Evolutionary conservation across 306 rosid genomes (phyloP).

Genomic region (Neltuma alba): DNA sequence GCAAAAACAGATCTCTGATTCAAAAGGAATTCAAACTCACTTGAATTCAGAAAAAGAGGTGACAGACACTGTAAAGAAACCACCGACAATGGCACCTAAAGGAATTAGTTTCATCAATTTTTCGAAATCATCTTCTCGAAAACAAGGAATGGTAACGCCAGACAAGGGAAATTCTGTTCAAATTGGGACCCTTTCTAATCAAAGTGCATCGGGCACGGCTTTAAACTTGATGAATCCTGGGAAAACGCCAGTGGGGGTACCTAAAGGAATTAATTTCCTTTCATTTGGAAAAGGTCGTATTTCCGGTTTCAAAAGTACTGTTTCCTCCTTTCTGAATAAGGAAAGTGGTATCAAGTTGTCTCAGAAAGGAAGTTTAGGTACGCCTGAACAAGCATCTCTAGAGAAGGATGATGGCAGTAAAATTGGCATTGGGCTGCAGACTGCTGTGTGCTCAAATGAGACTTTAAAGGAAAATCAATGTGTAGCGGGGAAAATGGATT

Average conservation of each 20-base stretch:
- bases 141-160: conserved; percentile 41
- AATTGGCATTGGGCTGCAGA: conserved; percentile 38
- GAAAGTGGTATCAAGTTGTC: conserved; percentile 35
- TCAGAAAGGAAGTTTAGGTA: conserved; percentile 31
- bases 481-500: conserved; percentile 39
- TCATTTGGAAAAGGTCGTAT: conserved; percentile 63
- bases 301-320: conserved; percentile 40
- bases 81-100: conserved; percentile 42
- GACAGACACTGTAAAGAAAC: conserved; percentile 35
- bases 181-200: conserved; percentile 28
- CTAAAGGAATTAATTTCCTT: conserved; percentile 70
- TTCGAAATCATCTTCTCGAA: conserved; percentile 40
- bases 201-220: conserved; percentile 30
- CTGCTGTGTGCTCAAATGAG: conserved; percentile 36
- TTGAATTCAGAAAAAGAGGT: conserved; percentile 36
- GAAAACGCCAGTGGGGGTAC: conserved; percentile 44
- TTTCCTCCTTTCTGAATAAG: conserved; percentile 35
- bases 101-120: conserved; percentile 61
- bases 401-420: conserved; percentile 28
- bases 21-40: conserved; percentile 36
- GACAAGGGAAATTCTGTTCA: conserved; percentile 40
- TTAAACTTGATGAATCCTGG: conserved; percentile 36
- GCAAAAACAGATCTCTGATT: conserved; percentile 36
- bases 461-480: conserved; percentile 38
- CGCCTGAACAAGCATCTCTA: conserved; percentile 14